These are phyloP conservation scores for Cryptosporidium bovis DNA, from an alignment of 169 alveolate species.

Conservation along the genomic window DNA sequence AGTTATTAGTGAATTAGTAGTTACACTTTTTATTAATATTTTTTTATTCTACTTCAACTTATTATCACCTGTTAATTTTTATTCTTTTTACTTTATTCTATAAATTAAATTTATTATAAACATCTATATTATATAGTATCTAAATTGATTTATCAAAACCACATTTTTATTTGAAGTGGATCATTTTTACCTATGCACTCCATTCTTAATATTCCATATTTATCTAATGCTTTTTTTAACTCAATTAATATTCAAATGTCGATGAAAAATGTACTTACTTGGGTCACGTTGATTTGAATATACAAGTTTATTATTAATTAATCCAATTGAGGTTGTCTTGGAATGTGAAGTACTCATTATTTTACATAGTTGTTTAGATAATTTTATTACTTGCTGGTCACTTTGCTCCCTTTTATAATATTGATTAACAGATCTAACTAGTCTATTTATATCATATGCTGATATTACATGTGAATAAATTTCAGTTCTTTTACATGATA, in stretches of 20 bases:
- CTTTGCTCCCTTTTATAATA: slow-evolving; percentile 1
- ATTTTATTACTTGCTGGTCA: not conserved
- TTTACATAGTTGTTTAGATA: not conserved
- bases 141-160: slow-evolving; percentile 26
- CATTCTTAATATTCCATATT: slow-evolving; percentile 29
- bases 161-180: slow-evolving; percentile 46
- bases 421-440: slow-evolving; percentile 9
- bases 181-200: slow-evolving; percentile 36
- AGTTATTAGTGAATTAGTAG: too few relatives aligned
- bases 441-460: slow-evolving; percentile 29
- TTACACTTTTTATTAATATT: too few relatives aligned
- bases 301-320: slow-evolving; percentile 25
- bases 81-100: too few relatives aligned
- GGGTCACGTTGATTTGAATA: slow-evolving; percentile 57
- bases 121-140: too few relatives aligned
- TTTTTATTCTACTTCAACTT: too few relatives aligned
- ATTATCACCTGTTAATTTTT: too few relatives aligned
- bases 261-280: slow-evolving; percentile 7
- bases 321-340: slow-evolving; percentile 27
- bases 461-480: slow-evolving; percentile 58
- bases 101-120: too few relatives aligned
- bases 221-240: slow-evolving; percentile 33
- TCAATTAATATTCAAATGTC: not conserved
- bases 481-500: slow-evolving; percentile 58
- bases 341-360: slow-evolving; percentile 33